Evolutionary conservation across 1,139 yeast species (phyloP).

Genomic region (Magnusiomyces sp.): DNA sequence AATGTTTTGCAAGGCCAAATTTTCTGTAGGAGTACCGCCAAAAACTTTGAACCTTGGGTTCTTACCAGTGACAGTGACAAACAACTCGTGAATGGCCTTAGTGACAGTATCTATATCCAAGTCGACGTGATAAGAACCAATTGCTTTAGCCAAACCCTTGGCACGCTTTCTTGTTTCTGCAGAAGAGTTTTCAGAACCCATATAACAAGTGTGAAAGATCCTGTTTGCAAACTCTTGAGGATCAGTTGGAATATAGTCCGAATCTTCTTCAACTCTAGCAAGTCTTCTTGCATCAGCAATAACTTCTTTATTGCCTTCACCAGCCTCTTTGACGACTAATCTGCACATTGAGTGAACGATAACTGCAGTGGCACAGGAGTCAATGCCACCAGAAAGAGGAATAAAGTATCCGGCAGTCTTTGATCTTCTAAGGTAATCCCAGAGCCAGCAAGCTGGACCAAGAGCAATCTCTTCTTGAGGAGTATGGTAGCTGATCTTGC

Average conservation of each 20-base stretch:
- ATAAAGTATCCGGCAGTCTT: constrained; percentile 84
- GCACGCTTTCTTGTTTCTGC: constrained; percentile 79
- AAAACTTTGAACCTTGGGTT: constrained; percentile 80
- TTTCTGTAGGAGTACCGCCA: constrained; percentile 89
- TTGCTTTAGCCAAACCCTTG: constrained; percentile 58
- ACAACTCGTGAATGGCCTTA: constrained; percentile 59
- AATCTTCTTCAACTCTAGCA: constrained; percentile 38
- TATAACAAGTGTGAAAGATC: constrained; percentile 81
- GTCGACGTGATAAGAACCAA: constrained; percentile 88
- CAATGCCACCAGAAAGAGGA: constrained; percentile 95
- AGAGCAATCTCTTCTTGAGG: constrained; percentile 96
- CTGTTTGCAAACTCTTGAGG: constrained; percentile 69
- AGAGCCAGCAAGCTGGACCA: constrained; percentile 98
- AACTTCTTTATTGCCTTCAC: constrained; percentile 64
- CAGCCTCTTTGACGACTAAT: constrained; percentile 59
- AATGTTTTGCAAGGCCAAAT: constrained; percentile 87
- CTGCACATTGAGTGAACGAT: constrained; percentile 93
- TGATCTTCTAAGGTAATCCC: constrained; percentile 94
- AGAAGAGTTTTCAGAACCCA: constrained; percentile 95
- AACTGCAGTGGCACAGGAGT: constrained; percentile 93
- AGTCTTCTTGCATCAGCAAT: constrained; percentile 62
- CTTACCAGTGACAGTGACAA: constrained; percentile 85
- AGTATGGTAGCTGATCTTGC: constrained; percentile 51
- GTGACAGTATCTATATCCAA: constrained; percentile 86
- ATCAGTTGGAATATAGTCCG: constrained; percentile 55